A percentile compares a stretch with the other conserved stretches of the same genome.
phyloP scores from a whole-genome alignment of 1,139 yeast species.

The Meyerozyma sp. region DNA sequence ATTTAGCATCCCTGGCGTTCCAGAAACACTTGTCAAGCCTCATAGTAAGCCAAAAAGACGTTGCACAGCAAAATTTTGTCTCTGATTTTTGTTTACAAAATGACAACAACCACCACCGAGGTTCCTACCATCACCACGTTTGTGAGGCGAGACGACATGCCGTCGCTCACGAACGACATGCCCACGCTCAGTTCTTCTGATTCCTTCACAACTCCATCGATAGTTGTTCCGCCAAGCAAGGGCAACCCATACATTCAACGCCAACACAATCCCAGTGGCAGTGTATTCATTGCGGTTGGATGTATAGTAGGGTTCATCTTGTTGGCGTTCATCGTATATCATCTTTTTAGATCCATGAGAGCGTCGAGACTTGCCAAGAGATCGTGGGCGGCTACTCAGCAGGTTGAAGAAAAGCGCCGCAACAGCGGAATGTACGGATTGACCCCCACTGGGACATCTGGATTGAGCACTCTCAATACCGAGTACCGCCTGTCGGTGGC shows the following conservation, averaged over 20 bases:
- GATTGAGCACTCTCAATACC: constrained; percentile 12
- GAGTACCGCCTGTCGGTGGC: constrained; percentile 24
- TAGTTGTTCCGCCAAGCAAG: constrained; percentile 57
- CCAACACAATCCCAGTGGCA: constrained; percentile 56
- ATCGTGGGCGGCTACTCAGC: constrained; percentile 26
- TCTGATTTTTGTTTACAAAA: constrained; percentile 2
- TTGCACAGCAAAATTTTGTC: background rate
- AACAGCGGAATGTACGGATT: constrained; percentile 22
- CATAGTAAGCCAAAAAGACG: too few relatives aligned
- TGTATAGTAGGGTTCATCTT: constrained; percentile 55
- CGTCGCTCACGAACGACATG: constrained; percentile 3
- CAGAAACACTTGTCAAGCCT: too few relatives aligned
- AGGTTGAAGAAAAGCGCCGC: constrained; percentile 34
- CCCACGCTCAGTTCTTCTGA: constrained; percentile 7
- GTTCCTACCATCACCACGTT: constrained; percentile 6
- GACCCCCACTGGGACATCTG: constrained; percentile 15
- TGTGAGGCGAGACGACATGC: constrained; percentile 3
- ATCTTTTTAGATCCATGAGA: background rate
- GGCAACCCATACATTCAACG: constrained; percentile 59
- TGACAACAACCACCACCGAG: background rate
- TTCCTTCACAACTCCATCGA: constrained; percentile 46
- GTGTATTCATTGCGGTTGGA: constrained; percentile 79
- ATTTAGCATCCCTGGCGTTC: too few relatives aligned
- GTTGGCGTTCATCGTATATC: constrained; percentile 29
- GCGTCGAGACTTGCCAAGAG: constrained; percentile 1